Evolutionary conservation across 1,284 basidiomycete species (phyloP), one percentile per base, ranked within the genome.

Genomic region (Rhodotorula sp.): DNA sequence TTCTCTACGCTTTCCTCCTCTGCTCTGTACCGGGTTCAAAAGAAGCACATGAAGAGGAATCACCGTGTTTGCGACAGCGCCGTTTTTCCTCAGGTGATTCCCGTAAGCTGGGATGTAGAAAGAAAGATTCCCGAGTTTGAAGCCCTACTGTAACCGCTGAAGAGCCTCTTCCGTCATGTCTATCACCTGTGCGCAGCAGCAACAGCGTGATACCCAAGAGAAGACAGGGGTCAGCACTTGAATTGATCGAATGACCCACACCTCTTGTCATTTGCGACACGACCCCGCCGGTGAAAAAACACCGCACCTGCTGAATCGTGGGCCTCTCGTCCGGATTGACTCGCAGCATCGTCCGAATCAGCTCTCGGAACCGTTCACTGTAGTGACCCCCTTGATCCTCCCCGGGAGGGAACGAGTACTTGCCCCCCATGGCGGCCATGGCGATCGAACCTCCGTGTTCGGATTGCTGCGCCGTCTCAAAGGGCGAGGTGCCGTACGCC

Each of bases 401-500:
- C 37, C 37, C 37, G 37, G 37, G 37, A 1, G 92, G 93, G 76
- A 95, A 93, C 48, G 79, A 76, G 81, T 95, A 96, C 74, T 91
- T 87, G 1, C 91, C 94, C 72, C 90, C 91, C 76, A 94, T 84
- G 57, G 95, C 94, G 2, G 93, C 92, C 93, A 97, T 95, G 2
- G 93, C 93, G 78, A 96, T 93, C 59, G 91, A 93, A 22, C 91
- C 91, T 55, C 91, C 91, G 80, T 93, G 91, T 76, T 88, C 93
- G 61, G 87, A 92, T 62, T 86, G 92, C 82, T 90, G 90, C 0
- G 84, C 87, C 72, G 88, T 93, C 82, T 97, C 94, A 78, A 97
- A 97, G 0, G 94, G 94, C 1, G 75, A 76, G 30, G 72, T 75
- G 26, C 89, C 90, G 81, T 96, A 95, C 1, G 92, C 93, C 54